Base-by-base conservation (phyloP, 441 rosid species). In the Lepidium campestre region DNA sequence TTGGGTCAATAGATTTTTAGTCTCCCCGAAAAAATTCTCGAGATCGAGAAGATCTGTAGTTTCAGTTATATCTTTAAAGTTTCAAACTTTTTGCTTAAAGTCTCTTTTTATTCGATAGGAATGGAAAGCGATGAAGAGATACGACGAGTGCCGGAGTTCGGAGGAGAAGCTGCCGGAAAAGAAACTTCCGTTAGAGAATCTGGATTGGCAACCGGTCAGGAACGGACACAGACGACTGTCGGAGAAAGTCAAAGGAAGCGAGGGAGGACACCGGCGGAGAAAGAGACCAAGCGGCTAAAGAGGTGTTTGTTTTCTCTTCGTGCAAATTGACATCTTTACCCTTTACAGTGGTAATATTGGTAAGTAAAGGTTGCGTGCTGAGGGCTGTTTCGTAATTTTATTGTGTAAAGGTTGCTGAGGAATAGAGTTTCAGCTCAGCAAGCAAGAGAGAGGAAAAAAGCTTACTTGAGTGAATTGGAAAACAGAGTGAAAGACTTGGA, bases 81-180 rank as follows among this genome's bases (percentile, higher is more conserved):
- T 14, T 25, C 5, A 10, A 46, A 14, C 35, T 37, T 71, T 56
- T 10, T 4, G 20, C 11, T 10, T 39, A 5, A 57, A 68, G 14
- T 50, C 8, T 32, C 18, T 59, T 8, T 10, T 35, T 3, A 32
- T 55, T 29, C 2, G 13, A 1, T 37, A 94, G 99, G 96, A 13
- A 66, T 94, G 72, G 97, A 94, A 77, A 94, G 99, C 36, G 99
- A 94, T 37, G 97, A 94, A 73, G 99, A 94, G 87, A 89, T 89
- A 74, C 79, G 97, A 53, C 83, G 97, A 78, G 99, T 91, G 40
- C 97, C 99, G 41, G 97, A 91, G 76, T 75, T 94, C 62, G 83
- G 93, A 7, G 91, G 88, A 3, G 96, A 87, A 61, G 82, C 66
- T 9, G 76, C 76, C 1, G 88, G 85, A 13, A 70, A 80, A 10